Evolutionary conservation across 345 rosid genomes (phyloP), one percentile per base, ranked within the genome.

Genomic region (Melaleuca alternifolia): DNA sequence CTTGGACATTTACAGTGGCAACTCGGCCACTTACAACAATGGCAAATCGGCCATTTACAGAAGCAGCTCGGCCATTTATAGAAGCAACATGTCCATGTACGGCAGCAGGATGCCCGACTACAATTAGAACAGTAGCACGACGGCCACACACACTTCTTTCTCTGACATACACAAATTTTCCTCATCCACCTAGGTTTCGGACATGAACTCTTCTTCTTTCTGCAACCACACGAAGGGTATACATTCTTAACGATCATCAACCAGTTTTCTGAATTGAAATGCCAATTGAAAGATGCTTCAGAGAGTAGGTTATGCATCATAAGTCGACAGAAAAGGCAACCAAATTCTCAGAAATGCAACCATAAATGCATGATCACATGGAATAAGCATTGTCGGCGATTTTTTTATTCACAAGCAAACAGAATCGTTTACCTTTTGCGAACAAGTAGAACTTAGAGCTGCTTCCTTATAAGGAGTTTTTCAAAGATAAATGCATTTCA

Each of bases 81-180:
- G 83, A 65, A 51, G 59, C 83, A 75, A 21, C 54, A 18, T 51
- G 52, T 30, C 88, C 90, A 84, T 50, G 26, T 79, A 6, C 24
- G 33, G 85, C 26, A 85, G 91, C 90, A 88, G 84, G 87, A 86
- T 57, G 87, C 86, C 87, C 87, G 56, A 88, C 90, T 89, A 91
- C 91, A 92, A 85, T 86, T 86, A 84, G 86, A 89, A 90, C 90
- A 87, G 92, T 82, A 89, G 92, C 93, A 89, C 3, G 85, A 89
- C 59, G 92, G 87, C 84, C 93, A 88, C 85, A 87, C 87, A 87
- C 88, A 85, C 87, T 87, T 90, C 89, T 86, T 81, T 86, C 88
- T 91, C 88, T 90, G 86, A 87, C 81, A 89, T 30, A 56, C 61
- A 88, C 85, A 84, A 48, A 11, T 18, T 82, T 84, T 88, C 89